Percentiles rank a stretch among this genome's conserved stretches.
These are phyloP conservation scores for Arachnomyces sp. DNA, from an alignment of 2,329 filamentous ascomycete species.

Conservation along the genomic window DNA sequence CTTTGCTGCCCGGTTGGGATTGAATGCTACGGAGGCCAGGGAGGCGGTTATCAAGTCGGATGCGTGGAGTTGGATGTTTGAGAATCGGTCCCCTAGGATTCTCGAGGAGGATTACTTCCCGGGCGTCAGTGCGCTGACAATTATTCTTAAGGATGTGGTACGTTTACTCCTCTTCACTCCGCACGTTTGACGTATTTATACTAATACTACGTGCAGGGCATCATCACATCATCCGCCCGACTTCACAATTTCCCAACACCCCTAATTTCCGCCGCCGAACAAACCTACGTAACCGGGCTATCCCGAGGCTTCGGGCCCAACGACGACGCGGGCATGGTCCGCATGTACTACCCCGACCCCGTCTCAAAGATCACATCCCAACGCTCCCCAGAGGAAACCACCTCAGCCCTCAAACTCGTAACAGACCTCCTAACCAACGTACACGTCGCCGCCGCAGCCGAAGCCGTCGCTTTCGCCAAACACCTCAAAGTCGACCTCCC, in stretches of 20 bases:
- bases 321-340: constrained; percentile 50
- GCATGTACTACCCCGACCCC: constrained; percentile 41
- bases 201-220: constrained; percentile 34
- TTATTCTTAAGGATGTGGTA: constrained; percentile 52
- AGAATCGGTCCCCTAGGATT: constrained; percentile 51
- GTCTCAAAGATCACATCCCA: constrained; percentile 31
- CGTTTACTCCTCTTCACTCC: constrained; percentile 8
- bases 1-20: constrained; percentile 48
- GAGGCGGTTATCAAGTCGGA: constrained; percentile 40
- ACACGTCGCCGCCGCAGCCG: constrained; percentile 42
- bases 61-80: constrained; percentile 55
- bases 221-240: constrained; percentile 59
- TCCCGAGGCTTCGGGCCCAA: constrained; percentile 48
- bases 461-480: constrained; percentile 41
- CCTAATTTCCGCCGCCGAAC: constrained; percentile 55
- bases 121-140: constrained; percentile 50
- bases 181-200: neutral
- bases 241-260: constrained; percentile 51
- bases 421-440: constrained; percentile 39
- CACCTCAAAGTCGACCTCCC: constrained; percentile 37
- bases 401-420: constrained; percentile 32
- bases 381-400: constrained; percentile 23
- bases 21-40: constrained; percentile 40
- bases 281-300: constrained; percentile 54
- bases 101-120: constrained; percentile 46